Conservation (phyloP, 768 basidiomycete genomes). For the Hebeloma cylindrosporum region DNA sequence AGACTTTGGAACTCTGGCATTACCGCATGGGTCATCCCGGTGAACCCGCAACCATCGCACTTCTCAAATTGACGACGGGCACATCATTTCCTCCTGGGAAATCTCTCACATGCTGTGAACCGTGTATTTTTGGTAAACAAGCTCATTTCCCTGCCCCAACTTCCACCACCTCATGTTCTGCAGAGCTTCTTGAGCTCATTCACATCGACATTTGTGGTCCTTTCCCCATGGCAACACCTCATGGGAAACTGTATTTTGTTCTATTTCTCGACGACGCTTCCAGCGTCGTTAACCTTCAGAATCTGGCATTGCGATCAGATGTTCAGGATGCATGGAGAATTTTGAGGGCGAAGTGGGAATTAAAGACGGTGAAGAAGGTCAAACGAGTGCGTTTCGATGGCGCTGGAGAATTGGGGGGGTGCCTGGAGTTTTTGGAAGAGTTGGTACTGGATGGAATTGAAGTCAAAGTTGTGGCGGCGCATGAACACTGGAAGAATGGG, state of each 20-base stretch:
- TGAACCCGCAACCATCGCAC: too few species aligned
- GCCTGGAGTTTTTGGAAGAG: background rate
- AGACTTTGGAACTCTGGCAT: conserved; percentile 2
- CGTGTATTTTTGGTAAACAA: conserved; percentile 11
- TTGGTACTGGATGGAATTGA: conserved; percentile 7
- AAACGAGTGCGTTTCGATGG: conserved; percentile 6
- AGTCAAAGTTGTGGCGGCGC: conserved; percentile 2
- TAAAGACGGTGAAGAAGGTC: conserved; percentile 5
- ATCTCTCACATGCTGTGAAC: conserved; percentile 3
- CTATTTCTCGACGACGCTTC: conserved; percentile 6
- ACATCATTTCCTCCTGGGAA: too few species aligned
- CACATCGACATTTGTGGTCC: background rate
- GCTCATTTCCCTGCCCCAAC: conserved; percentile 1
- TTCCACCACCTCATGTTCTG: background rate
- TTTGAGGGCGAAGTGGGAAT: conserved; percentile 10
- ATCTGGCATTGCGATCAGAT: conserved; percentile 7
- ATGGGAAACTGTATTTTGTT: conserved; percentile 9
- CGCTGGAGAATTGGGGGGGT: conserved; percentile 7
- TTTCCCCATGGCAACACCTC: conserved; percentile 11
- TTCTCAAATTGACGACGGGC: background rate
- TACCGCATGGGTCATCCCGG: conserved; percentile 2
- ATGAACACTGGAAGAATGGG: conserved; percentile 19
- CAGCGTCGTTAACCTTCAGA: conserved; percentile 1
- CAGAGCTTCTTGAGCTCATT: conserved; percentile 3
- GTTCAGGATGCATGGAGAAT: conserved; percentile 1